Percentiles rank a stretch among this genome's conserved stretches.
phyloP scores from a whole-genome alignment of 2,329 filamentous ascomycete genomes.

The Botryosphaeria dothidea region DNA sequence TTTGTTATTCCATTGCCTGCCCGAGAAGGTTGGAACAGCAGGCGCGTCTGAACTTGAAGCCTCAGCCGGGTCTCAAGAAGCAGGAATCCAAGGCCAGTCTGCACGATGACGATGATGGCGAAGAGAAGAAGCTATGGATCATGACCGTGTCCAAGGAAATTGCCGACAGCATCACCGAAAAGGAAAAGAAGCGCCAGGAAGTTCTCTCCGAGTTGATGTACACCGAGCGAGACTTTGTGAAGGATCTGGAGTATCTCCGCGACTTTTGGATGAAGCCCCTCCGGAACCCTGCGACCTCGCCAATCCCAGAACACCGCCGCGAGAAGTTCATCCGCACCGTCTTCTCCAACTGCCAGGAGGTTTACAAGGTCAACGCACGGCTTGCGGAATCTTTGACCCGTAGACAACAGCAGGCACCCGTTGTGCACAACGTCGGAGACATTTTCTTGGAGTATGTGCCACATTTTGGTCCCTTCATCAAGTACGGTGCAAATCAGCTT shows the following conservation, averaged over 20 bases:
- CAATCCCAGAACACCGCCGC: conserved; percentile 82
- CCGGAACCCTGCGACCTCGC: conserved; percentile 68
- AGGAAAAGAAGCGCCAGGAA: conserved; percentile 96
- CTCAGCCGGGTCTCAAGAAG: conserved; percentile 79
- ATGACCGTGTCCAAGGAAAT: conserved; percentile 96
- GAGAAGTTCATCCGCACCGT: conserved; percentile 93
- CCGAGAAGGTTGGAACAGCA: conserved; percentile 92
- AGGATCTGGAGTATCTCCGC: conserved; percentile 93
- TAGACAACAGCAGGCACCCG: conserved; percentile 84
- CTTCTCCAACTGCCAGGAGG: conserved; percentile 94
- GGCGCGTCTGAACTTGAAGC: conserved; percentile 88
- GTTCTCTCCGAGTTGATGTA: conserved; percentile 99
- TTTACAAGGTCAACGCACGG: conserved; percentile 85
- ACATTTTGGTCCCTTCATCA: conserved; percentile 92
- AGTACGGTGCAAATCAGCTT: conserved; percentile 92
- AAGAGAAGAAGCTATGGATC: conserved; percentile 99
- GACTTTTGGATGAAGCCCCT: conserved; percentile 99
- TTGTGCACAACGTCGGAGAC: conserved; percentile 88
- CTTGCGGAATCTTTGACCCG: conserved; percentile 87
- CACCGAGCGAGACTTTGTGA: conserved; percentile 97
- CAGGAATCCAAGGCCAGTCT: conserved; percentile 69
- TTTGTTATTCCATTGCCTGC: conserved; percentile 98
- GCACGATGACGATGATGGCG: conserved; percentile 85
- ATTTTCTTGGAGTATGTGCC: conserved; percentile 92
- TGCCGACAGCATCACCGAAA: conserved; percentile 83